These are phyloP conservation scores for Mycocentrospora acerina DNA, from an alignment of 2,329 filamentous ascomycete genomes.

Conservation along the genomic window DNA sequence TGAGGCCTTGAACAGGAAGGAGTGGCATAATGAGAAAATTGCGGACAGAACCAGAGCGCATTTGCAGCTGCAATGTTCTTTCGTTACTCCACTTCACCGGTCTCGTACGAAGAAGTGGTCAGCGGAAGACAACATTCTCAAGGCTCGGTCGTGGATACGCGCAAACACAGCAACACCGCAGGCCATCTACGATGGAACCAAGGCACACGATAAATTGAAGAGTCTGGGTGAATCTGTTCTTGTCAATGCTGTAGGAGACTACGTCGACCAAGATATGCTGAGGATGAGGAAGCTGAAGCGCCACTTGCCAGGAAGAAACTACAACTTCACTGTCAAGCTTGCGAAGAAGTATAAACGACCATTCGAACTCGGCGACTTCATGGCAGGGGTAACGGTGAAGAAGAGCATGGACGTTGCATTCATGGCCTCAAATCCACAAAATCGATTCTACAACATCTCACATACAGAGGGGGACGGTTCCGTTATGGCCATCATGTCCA, in stretches of 20 bases:
- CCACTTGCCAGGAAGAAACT: slow-evolving; percentile 59
- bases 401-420: slow-evolving; percentile 60
- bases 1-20: slow-evolving; percentile 22
- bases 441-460: slow-evolving; percentile 49
- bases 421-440: slow-evolving; percentile 15
- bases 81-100: slow-evolving; percentile 26
- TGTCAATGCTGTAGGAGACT: slow-evolving; percentile 55
- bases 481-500: slow-evolving; percentile 66
- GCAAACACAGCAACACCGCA: slow-evolving; percentile 48
- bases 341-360: slow-evolving; percentile 59
- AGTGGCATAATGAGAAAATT: slow-evolving; percentile 28
- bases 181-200: slow-evolving; percentile 39
- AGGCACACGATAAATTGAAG: slow-evolving; percentile 45
- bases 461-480: slow-evolving; percentile 64
- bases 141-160: slow-evolving; percentile 49
- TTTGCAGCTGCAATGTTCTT: slow-evolving; percentile 26
- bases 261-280: slow-evolving; percentile 57
- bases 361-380: slow-evolving; percentile 41
- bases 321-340: slow-evolving; percentile 63
- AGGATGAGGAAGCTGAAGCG: slow-evolving; percentile 62
- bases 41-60: slow-evolving; percentile 26
- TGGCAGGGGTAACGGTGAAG: slow-evolving; percentile 63
- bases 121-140: slow-evolving; percentile 15
- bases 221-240: slow-evolving; percentile 36
- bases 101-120: slow-evolving; percentile 2